Base-by-base conservation (phyloP, 805 yeast genomes). In the Ogataea trehalophila region DNA sequence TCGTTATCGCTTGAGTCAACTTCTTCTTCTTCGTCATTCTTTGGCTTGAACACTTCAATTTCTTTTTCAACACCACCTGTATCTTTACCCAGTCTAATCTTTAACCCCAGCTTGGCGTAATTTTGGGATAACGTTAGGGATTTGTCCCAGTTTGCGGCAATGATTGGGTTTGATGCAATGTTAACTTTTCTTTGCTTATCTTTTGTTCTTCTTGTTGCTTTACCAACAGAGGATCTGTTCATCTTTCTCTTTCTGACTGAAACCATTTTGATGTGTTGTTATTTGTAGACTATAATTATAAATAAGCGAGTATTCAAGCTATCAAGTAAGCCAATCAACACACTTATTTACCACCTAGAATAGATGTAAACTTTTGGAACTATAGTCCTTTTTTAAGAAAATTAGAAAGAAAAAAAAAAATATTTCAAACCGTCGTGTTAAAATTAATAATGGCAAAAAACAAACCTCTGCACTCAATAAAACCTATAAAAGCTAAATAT, bases 131-230 rank as follows among this genome's bases (percentile, higher is more conserved):
- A 70, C 0, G 98, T 91, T 47, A 84, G 73, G 13, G 78, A 76
- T 49, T 81, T 77, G 67, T 94, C 96, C 99, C 99, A 94, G 65
- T 90, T 78, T 33, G 81, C 87, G 5, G 89, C 95, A 52, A 94
- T 86, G 52, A 94, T 79, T 2, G 95, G 87, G 61, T 89, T 88
- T 0, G 87, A 74, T 42, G 75, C 74, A 33, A 87, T 79, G 51
- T 81, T 81, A 49, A 83, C 71, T 55, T 83, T 75, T 62, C 85
- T 77, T 57, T 81, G 83, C 58, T 77, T 81, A 60, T 86, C 91
- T 63, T 88, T 88, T 42, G 63, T 65, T 54, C 82, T 75, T 65
- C 94, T 77, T 31, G 94, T 80, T 56, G 77, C 80, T 68, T 86
- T 88, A 56, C 74, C 72, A 52, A 81, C 77, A 48, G 88, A 77